Base-by-base conservation (phyloP, 371 early-diverging fungal species). In the Mortierella sp. region DNA sequence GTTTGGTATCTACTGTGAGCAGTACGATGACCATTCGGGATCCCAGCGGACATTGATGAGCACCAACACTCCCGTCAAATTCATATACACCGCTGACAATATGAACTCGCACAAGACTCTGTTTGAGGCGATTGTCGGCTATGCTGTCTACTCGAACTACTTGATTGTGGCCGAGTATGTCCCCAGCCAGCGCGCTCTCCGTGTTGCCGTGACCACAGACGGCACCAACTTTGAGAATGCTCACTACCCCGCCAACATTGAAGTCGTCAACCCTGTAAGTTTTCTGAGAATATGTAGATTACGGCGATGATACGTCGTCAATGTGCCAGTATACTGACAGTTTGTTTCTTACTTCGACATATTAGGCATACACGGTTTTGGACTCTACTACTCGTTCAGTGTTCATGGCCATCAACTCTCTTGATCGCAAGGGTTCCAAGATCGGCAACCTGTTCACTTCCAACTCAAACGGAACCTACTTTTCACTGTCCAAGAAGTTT, bases 391-490 rank as follows among this genome's bases (percentile, higher is more conserved):
- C 96, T 9, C 89, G 90, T 54, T 91, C 93, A 5, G 80, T 97
- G 72, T 94, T 94, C 89, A 88, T 97, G 72, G 95, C 96, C 77
- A 93, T 96, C 0, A 94, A 95, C 0, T 92, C 92, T n/a, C 91
- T 89, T 70, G 81, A 88, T 11, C 91, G 89, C 16, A 82, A 79
- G 31, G 96, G 93, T 0, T 88, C 88, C 42, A 96, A 97, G 87
- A 95, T 90, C 79, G 99, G 99, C 42, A 93, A 92, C 16, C 90
- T 99, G 26, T 94, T 97, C 80, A 94, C 93, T 21, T 96, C 97
- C 81, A 95, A 97, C 88, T 94, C 95, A 13, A 96, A 96, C 73
- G 98, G 98, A 58, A 96, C 96, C 3, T 94, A 93, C 73, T 98
- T 92, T 88, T 92, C 92, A 38, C 80, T 91, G 47, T 92, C 96